Conservation (phyloP, 768 basidiomycete genomes). For the Saitozyma podzolica region DNA sequence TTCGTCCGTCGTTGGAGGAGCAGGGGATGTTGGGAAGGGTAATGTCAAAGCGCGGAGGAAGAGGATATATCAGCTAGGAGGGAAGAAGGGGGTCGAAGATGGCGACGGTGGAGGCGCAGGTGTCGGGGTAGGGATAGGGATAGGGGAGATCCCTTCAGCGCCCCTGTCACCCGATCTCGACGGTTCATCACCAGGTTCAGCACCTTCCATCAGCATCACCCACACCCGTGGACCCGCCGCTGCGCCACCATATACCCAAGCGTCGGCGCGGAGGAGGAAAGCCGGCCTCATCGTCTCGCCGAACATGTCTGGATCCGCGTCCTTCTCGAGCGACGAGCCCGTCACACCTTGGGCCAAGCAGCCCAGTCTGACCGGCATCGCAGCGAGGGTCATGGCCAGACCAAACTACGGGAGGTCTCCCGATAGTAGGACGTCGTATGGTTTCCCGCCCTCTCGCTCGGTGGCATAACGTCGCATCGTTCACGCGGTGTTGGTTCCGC, state of each 20-base stretch:
- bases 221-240: background rate
- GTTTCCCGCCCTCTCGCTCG: slow-evolving; percentile 20
- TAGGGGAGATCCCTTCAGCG: slow-evolving; percentile 2
- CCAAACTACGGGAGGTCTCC: slow-evolving; percentile 31
- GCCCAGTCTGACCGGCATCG: slow-evolving; percentile 17
- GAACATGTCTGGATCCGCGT: no score
- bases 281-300: background rate
- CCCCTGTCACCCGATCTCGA: slow-evolving; percentile 8
- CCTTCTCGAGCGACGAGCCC: no score
- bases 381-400: slow-evolving; percentile 23
- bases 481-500: no score
- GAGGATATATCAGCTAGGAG: slow-evolving; percentile 64
- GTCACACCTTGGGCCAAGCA: no score
- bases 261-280: background rate
- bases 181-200: slow-evolving; percentile 3
- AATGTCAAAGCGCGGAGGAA: slow-evolving; percentile 75
- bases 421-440: slow-evolving; percentile 40
- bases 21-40: slow-evolving; percentile 48
- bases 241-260: background rate
- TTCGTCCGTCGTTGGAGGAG: background rate
- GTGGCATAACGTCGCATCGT: no score
- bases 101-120: slow-evolving; percentile 3
- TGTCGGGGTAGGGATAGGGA: background rate
- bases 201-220: background rate
- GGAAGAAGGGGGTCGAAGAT: slow-evolving; percentile 46